Evolutionary conservation across 345 rosid species (phyloP), one percentile per base, ranked within the genome.

Genomic region (Kernera saxatilis): DNA sequence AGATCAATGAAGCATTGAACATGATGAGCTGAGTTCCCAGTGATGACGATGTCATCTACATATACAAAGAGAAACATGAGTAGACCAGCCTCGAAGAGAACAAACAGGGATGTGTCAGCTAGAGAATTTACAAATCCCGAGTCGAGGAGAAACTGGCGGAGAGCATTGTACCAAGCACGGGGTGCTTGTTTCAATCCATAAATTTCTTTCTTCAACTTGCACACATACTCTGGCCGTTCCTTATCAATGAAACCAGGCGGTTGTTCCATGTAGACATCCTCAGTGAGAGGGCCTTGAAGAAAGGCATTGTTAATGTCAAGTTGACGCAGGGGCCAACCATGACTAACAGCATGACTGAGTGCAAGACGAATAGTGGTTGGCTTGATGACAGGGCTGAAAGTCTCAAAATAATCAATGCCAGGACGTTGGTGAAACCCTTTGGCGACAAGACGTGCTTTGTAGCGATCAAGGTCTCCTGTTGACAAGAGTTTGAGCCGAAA

Each of bases 221-320:
- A 43, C 0, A 15, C 48, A 15, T 15, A 5, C 0, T n/a, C 9
- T 1, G 48, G 48, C 1, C 9, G 0, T 3, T 43, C 48, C 0
- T 5, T 5, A 6, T 43, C 21, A n/a, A 43, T 15, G 6, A 43
- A 43, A 6, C 48, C 48, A 5, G 1, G 48, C 0, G 21, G 21
- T 2, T 43, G 48, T 1, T 1, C 8, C 48, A 43, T 43, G 21
- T 43, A 43, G 1, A 15, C 48, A 2, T 43, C 48, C 0, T 43
- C 48, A 0, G 2, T 0, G 0, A 43, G 3, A 0, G 1, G 0
- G 0, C 46, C 46, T 4, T 41, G 46, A 0, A 41, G 1, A 3
- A 43, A 43, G 0, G 21, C 48, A 6, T 43, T 43, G 1, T 43
- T 15, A 1, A 43, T 9, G 6, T 43, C 48, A 0, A 43, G 8